Evolutionary conservation across 371 early-diverging fungal species (phyloP).

Genomic region (Chytridium lagenaria): DNA sequence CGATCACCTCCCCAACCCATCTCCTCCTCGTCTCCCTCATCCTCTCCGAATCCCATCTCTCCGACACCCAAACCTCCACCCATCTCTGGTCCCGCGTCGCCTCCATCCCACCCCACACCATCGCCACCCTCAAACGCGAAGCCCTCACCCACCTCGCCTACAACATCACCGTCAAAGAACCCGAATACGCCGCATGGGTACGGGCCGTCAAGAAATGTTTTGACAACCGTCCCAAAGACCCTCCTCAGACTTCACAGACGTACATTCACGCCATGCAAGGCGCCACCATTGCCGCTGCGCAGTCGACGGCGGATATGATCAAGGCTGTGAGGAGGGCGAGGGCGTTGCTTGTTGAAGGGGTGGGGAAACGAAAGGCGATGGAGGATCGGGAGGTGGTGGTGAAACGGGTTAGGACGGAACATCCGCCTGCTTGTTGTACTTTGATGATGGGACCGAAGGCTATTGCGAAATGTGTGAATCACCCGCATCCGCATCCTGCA

Average conservation of each 20-base stretch:
- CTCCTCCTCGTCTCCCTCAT: conserved; percentile 25
- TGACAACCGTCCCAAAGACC: neutral
- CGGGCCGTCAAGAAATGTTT: conserved; percentile 16
- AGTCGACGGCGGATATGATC: conserved; percentile 1
- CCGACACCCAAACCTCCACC: conserved; percentile 9
- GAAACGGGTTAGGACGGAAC: too few species aligned
- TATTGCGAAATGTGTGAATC: too few species aligned
- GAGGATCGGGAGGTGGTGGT: too few species aligned
- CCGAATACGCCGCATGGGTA: conserved; percentile 22
- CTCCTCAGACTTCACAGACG: neutral
- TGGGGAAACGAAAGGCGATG: too few species aligned
- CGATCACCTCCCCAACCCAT: conserved; percentile 14
- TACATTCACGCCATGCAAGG: conserved; percentile 6
- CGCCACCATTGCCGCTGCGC: conserved; percentile 6
- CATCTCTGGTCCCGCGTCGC: neutral
- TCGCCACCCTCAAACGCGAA: conserved; percentile 25
- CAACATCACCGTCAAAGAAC: conserved; percentile 12
- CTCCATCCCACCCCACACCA: neutral
- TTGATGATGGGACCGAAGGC: too few species aligned
- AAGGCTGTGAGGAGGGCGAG: neutral
- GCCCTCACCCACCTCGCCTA: conserved; percentile 16
- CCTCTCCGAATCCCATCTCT: conserved; percentile 24
- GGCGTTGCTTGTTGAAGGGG: conserved; percentile 4
- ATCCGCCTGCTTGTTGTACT: too few species aligned
- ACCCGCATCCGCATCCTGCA: too few species aligned